Conservation (phyloP, 176 grass and related monocot species). For the Eleusine coracana region DNA sequence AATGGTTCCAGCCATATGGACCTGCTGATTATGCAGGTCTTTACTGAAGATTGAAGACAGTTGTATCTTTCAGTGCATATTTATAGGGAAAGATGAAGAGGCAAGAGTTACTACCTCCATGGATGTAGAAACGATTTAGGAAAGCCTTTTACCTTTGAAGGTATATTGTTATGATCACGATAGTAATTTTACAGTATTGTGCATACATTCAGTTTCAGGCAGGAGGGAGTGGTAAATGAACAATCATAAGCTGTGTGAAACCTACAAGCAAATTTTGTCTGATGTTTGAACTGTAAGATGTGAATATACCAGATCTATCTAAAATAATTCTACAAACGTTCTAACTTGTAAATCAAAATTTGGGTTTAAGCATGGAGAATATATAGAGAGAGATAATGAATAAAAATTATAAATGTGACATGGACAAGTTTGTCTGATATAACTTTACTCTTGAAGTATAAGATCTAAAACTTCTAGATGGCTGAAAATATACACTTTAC, state of each 20-base stretch:
- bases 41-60: conserved; percentile 33
- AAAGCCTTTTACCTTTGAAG: background rate
- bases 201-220: background rate
- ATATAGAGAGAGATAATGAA: conserved; percentile 13
- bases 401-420: background rate
- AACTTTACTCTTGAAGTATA: background rate
- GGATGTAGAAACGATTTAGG: background rate
- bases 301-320: background rate
- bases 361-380: background rate
- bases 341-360: background rate
- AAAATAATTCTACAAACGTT: conserved; percentile 21
- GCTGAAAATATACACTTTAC: conserved; percentile 65
- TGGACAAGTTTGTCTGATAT: background rate
- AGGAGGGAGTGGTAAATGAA: conserved; percentile 14
- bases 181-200: background rate
- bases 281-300: conserved; percentile 12
- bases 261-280: background rate
- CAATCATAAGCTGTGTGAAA: background rate
- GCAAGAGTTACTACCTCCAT: conserved; percentile 11
- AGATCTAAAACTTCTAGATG: conserved; percentile 15
- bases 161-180: background rate
- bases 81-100: conserved; percentile 14
- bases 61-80: conserved; percentile 16
- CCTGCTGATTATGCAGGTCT: conserved; percentile 68
- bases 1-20: conserved; percentile 79